Conservation (phyloP, 2,329 filamentous ascomycete genomes). For the Penicillium paneum region DNA sequence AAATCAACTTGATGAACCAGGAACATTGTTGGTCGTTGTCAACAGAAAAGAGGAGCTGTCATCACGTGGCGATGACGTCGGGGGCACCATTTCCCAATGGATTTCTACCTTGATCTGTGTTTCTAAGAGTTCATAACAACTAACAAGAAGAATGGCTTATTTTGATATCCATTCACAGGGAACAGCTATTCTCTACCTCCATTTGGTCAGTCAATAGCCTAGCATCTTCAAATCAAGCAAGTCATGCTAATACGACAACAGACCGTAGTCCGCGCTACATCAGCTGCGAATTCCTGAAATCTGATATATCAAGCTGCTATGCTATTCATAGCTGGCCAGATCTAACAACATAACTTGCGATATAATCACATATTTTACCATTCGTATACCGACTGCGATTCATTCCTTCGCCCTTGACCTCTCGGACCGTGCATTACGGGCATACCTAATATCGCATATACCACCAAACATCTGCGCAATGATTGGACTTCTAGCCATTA, state of each 20-base stretch:
- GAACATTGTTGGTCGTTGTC: neutral
- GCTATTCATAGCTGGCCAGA: neutral
- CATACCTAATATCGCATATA: neutral
- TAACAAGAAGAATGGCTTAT: neutral
- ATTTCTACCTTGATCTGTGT: neutral
- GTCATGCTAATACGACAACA: neutral
- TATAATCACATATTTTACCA: neutral
- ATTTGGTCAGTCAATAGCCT: neutral
- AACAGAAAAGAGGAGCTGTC: constrained; percentile 1
- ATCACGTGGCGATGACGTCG: constrained; percentile 23
- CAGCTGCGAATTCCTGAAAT: neutral
- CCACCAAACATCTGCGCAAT: constrained; percentile 25
- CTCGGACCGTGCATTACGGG: neutral
- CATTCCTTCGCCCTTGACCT: neutral
- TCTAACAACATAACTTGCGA: neutral
- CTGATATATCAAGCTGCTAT: neutral
- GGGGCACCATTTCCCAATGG: neutral
- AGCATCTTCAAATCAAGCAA: neutral
- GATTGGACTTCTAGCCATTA: constrained; percentile 41
- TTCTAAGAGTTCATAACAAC: neutral
- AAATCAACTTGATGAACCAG: neutral
- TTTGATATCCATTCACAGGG: neutral
- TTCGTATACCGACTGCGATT: neutral
- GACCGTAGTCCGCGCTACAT: neutral
- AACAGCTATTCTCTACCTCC: neutral